These are phyloP conservation scores for Vinca minor DNA, from an alignment of 257 asterid species.

Conservation along the genomic window DNA sequence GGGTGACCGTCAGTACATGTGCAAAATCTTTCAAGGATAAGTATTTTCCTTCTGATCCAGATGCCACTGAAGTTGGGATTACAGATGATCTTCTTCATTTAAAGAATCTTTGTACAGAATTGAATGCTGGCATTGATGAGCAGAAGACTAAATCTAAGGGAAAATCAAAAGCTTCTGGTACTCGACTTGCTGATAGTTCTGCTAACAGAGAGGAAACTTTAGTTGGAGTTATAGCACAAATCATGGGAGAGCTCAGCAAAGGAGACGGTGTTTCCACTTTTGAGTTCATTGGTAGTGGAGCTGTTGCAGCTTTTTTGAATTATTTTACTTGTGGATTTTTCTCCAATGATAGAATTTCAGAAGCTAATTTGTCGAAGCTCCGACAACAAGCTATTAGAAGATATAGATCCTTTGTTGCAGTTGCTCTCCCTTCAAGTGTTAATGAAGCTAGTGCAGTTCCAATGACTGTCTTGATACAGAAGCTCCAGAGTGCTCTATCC, in stretches of 20 bases:
- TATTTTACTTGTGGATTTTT: conserved; percentile 83
- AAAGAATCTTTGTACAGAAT: conserved; percentile 72
- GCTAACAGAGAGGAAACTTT: conserved; percentile 56
- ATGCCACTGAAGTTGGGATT: conserved; percentile 52
- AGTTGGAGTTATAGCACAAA: conserved; percentile 62
- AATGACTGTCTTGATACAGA: conserved; percentile 75
- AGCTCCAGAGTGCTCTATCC: conserved; percentile 87
- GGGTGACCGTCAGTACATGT: conserved; percentile 63
- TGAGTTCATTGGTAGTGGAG: conserved; percentile 97
- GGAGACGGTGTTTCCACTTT: conserved; percentile 95
- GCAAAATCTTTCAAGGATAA: conserved; percentile 89
- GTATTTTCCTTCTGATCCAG: conserved; percentile 66
- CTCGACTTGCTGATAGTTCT: conserved; percentile 44
- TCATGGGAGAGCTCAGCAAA: conserved; percentile 75
- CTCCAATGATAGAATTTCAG: conserved; percentile 68
- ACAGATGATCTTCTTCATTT: conserved; percentile 80
- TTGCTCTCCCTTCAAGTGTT: conserved; percentile 57
- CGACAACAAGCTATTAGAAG: conserved; percentile 83
- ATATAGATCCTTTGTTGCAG: conserved; percentile 66
- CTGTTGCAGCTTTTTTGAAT: conserved; percentile 68
- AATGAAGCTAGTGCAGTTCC: conserved; percentile 46
- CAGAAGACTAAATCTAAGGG: conserved; percentile 66
- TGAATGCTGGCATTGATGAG: conserved; percentile 54
- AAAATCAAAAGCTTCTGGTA: conserved; percentile 62
- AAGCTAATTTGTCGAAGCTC: conserved; percentile 58